These are phyloP conservation scores for Penicillium subrubescens DNA, from an alignment of 495 filamentous ascomycete species.

Conservation along the genomic window DNA sequence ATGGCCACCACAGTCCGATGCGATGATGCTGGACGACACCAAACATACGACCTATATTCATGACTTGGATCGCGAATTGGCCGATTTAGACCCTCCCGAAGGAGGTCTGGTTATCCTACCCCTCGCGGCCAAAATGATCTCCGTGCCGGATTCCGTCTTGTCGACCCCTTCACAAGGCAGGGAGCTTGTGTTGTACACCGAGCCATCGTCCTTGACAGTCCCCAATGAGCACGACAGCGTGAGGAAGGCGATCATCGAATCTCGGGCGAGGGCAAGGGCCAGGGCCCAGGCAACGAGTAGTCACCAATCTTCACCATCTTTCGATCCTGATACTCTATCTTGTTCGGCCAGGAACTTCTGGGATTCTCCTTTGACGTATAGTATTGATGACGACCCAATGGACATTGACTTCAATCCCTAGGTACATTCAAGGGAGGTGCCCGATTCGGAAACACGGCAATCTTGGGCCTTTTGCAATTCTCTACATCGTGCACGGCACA, in stretches of 20 bases:
- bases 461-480: neutral
- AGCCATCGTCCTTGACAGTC: slow-evolving; percentile 75
- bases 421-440: neutral
- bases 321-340: neutral
- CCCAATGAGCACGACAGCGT: slow-evolving; percentile 77
- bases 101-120: slow-evolving; percentile 72
- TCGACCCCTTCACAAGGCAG: slow-evolving; percentile 48
- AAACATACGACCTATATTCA: slow-evolving; percentile 87
- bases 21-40: slow-evolving; percentile 88
- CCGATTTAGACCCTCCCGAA: slow-evolving; percentile 57
- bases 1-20: slow-evolving; percentile 51
- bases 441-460: neutral
- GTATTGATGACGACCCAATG: slow-evolving; percentile 3
- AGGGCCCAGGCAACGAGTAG: neutral
- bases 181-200: slow-evolving; percentile 77
- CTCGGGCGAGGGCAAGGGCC: slow-evolving; percentile 60
- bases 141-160: slow-evolving; percentile 69
- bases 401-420: slow-evolving; percentile 6
- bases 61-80: slow-evolving; percentile 85
- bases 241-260: slow-evolving; percentile 82
- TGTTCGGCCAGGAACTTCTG: neutral
- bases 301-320: neutral
- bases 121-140: slow-evolving; percentile 75
- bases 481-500: neutral
- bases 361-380: neutral